phyloP scores from a whole-genome alignment of 1,284 basidiomycete species.

The Cryptococcus sp. region DNA sequence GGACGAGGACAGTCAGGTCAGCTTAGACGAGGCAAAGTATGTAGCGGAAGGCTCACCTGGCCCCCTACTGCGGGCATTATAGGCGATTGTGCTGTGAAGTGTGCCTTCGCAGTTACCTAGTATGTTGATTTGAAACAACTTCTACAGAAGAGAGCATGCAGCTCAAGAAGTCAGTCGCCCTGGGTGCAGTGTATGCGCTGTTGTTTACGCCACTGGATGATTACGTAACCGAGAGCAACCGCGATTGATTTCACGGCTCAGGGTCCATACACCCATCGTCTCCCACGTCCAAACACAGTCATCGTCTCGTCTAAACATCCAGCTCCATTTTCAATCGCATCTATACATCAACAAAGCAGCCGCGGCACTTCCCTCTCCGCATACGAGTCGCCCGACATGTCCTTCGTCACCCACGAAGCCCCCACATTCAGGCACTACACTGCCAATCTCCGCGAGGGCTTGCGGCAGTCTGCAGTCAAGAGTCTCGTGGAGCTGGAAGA shows the following conservation, averaged over 20 bases:
- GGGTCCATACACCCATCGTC: not conserved
- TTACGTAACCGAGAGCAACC: not conserved
- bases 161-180: not conserved
- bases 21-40: not conserved
- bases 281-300: not conserved
- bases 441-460: conserved; percentile 30
- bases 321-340: not conserved
- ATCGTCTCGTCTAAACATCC: not conserved
- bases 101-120: not conserved
- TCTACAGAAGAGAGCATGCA: not conserved
- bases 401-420: conserved; percentile 12
- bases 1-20: conserved; percentile 36
- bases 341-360: no score
- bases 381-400: conserved; percentile 3
- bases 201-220: no score
- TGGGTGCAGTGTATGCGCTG: no score
- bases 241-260: conserved; percentile 5
- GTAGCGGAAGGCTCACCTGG: conserved; percentile 24
- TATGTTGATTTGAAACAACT: no score
- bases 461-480: conserved; percentile 30
- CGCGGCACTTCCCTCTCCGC: not conserved
- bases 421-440: conserved; percentile 33
- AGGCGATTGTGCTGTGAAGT: not conserved
- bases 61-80: conserved; percentile 31
- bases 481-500: conserved; percentile 38